Percentiles rank a stretch among this genome's conserved stretches.
Conservation (phyloP, 1,284 basidiomycete species). For the Cryptococcus sp. region DNA sequence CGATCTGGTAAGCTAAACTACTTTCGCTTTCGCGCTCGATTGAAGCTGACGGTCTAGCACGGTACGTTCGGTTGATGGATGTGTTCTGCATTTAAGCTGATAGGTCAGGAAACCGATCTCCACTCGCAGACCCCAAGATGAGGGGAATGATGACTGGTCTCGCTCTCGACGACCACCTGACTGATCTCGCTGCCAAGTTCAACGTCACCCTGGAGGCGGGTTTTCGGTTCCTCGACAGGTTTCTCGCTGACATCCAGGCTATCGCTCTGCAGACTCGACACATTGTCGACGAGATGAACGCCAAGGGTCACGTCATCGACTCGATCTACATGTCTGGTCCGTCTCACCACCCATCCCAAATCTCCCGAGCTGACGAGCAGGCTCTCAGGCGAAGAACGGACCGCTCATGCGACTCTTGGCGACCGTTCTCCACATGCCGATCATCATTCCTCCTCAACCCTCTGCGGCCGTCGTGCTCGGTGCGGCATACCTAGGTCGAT, state of each 20-base stretch:
- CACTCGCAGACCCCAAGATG: slow-evolving; percentile 90
- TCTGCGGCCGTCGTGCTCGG: slow-evolving; percentile 85
- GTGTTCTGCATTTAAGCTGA: neutral
- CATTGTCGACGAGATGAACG: slow-evolving; percentile 88
- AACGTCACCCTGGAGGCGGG: slow-evolving; percentile 73
- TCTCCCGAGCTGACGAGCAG: slow-evolving; percentile 34
- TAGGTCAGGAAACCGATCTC: slow-evolving; percentile 70
- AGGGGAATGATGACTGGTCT: slow-evolving; percentile 85
- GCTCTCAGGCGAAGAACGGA: slow-evolving; percentile 81
- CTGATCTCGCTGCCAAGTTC: slow-evolving; percentile 84
- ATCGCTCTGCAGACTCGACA: slow-evolving; percentile 94
- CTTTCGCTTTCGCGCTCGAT: slow-evolving; percentile 2
- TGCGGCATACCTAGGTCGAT: slow-evolving; percentile 85
- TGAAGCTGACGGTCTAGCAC: slow-evolving; percentile 6
- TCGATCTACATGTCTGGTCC: slow-evolving; percentile 74
- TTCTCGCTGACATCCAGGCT: slow-evolving; percentile 46
- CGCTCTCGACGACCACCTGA: slow-evolving; percentile 67
- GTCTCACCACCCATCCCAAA: slow-evolving; percentile 12
- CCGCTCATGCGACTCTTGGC: slow-evolving; percentile 83
- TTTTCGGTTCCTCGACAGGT: neutral
- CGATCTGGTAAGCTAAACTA: slow-evolving; percentile 67
- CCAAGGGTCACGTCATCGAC: slow-evolving; percentile 72
- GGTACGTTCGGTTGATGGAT: neutral
- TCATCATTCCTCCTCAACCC: slow-evolving; percentile 73
- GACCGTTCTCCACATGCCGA: slow-evolving; percentile 73